These are phyloP conservation scores for Vigna angularis DNA, from an alignment of 306 rosid species.

Conservation along the genomic window DNA sequence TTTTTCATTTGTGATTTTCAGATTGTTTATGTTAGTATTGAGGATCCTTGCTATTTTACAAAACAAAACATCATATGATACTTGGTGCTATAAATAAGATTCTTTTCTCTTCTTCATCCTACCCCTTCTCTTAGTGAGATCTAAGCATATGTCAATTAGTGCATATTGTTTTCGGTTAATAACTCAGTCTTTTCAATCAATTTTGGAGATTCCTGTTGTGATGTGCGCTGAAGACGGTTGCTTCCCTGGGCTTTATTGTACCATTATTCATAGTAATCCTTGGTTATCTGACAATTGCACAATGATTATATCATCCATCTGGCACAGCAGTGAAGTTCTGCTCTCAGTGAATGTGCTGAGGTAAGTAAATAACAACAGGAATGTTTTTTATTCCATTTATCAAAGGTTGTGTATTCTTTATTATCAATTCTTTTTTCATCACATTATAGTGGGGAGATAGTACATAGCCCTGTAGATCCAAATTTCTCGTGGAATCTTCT, in stretches of 20 bases:
- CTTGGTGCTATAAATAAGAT: background rate
- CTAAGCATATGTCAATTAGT: background rate
- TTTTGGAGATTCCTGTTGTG: slow-evolving; percentile 78
- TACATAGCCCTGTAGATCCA: slow-evolving; percentile 61
- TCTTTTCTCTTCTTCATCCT: background rate
- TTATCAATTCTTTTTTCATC: slow-evolving; percentile 9
- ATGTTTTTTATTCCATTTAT: slow-evolving; percentile 16
- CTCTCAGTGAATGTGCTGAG: slow-evolving; percentile 80
- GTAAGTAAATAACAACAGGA: slow-evolving; percentile 46
- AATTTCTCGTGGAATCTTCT: slow-evolving; percentile 75
- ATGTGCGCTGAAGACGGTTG: slow-evolving; percentile 70
- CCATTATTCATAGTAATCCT: slow-evolving; percentile 58
- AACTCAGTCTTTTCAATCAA: slow-evolving; percentile 27
- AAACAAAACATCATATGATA: background rate
- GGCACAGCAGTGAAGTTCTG: slow-evolving; percentile 78
- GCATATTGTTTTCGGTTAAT: slow-evolving; percentile 9
- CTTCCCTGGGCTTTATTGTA: slow-evolving; percentile 86
- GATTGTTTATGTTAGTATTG: background rate
- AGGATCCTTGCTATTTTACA: background rate
- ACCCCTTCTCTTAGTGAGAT: background rate
- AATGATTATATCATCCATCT: slow-evolving; percentile 69
- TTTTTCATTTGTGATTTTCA: slow-evolving; percentile 7
- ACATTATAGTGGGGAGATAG: slow-evolving; percentile 63
- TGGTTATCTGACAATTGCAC: slow-evolving; percentile 88
- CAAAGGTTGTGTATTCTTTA: background rate